Base-by-base conservation (phyloP, 768 basidiomycete genomes). In the Rhizopogon vulgaris region DNA sequence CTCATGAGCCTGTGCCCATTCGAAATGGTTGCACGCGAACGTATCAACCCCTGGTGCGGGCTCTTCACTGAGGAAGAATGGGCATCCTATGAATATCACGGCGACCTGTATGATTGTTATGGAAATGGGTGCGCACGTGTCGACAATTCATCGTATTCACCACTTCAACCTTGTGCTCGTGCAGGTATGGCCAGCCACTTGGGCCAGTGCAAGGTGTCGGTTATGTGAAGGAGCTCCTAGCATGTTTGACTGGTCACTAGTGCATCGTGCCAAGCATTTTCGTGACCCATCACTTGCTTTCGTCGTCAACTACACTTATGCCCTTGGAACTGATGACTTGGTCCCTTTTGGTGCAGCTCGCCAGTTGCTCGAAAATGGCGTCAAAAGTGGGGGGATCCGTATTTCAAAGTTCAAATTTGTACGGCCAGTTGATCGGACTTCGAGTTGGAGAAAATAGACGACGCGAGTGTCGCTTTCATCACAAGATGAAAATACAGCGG, bases 181-280 rank as follows among this genome's bases (percentile, higher is more conserved):
- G 8, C 55, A 85, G 85, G n/a, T 80, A 87, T 52, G 89, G 87
- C 10, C 78, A 82, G 52, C 59, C 63, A 1, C 73, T 89, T 0
- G 87, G 89, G 0, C 81, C 69, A 2, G 82, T 90, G 6, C 87
- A 89, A 63, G 89, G 89, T 27, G 84, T 92, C 2, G 92, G 91
- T 3, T 94, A 87, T 66, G 72, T 88, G 61, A 92, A 92, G 65
- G 92, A 93, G 69, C 79, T 94, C 18, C 69, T 94, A 22, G 87
- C 90, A 1, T 80, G 91, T 8, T 74, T 93, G 41, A 87, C 85
- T 0, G 73, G 73, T 14, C 63, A 63, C n/a, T n/a, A n/a, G n/a
- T n/a, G n/a, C n/a, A n/a, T n/a, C 59, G 69, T 0, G 83, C 73
- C 7, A 61, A 65, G 0, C 55, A 63, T 3, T 80, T 74, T 61